These are phyloP conservation scores for Boeremia exigua DNA, from an alignment of 2,329 filamentous ascomycete genomes.

Conservation along the genomic window DNA sequence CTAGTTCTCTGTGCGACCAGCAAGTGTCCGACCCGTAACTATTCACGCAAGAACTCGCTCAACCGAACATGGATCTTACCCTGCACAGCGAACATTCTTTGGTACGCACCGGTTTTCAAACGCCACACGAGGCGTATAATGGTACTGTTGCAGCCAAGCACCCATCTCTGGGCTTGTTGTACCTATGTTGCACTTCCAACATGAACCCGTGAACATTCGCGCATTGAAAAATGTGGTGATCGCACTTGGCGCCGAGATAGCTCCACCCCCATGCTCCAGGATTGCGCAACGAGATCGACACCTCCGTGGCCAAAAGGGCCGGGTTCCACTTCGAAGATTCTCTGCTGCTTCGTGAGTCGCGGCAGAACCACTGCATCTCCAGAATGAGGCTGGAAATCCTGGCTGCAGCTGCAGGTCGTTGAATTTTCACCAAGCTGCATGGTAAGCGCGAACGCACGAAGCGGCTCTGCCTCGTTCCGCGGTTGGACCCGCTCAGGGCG, in stretches of 20 bases:
- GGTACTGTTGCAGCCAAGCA: slow-evolving; percentile 16
- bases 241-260: slow-evolving; percentile 18
- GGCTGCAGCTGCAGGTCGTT: slow-evolving; percentile 11
- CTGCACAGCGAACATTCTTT: slow-evolving; percentile 1
- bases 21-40: neutral
- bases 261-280: slow-evolving; percentile 19
- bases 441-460: slow-evolving; percentile 17
- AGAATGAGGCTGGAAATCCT: slow-evolving; percentile 16
- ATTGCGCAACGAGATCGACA: slow-evolving; percentile 17
- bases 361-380: slow-evolving; percentile 10
- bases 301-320: slow-evolving; percentile 11
- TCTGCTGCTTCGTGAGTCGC: slow-evolving; percentile 11
- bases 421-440: slow-evolving; percentile 14
- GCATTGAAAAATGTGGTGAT: slow-evolving; percentile 19
- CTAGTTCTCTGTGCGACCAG: neutral
- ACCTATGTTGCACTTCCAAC: neutral
- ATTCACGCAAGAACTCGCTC: slow-evolving; percentile 1
- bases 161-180: slow-evolving; percentile 7
- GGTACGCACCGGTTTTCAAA: neutral
- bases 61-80: neutral
- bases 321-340: slow-evolving; percentile 11
- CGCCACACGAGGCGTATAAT: slow-evolving; percentile 8
- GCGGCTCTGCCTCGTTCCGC: slow-evolving; percentile 18
- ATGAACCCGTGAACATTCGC: slow-evolving; percentile 7
- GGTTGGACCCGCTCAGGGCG: slow-evolving; percentile 13